These are phyloP conservation scores for Osmozyma mogii DNA, from an alignment of 805 yeast genomes.

Conservation along the genomic window DNA sequence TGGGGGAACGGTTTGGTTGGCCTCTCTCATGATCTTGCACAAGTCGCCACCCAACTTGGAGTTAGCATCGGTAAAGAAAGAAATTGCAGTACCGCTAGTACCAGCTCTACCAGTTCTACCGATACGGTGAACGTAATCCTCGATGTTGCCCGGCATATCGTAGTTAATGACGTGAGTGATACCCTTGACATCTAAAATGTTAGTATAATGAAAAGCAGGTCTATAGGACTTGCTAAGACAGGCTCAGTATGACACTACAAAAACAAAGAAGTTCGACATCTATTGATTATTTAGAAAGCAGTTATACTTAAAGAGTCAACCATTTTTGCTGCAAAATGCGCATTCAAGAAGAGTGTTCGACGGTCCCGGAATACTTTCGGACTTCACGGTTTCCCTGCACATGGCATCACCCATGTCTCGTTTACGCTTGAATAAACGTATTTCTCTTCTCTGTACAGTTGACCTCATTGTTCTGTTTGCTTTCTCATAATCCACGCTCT, in stretches of 20 bases:
- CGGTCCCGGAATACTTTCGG: no score
- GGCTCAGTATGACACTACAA: no score
- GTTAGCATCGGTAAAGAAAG: slow-evolving; percentile 86
- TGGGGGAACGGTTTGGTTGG: slow-evolving; percentile 83
- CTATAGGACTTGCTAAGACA: no score
- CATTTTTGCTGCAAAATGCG: no score
- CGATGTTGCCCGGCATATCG: slow-evolving; percentile 97
- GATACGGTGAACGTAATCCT: slow-evolving; percentile 97
- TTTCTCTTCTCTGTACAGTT: no score
- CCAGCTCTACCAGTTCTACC: slow-evolving; percentile 99
- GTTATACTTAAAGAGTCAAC: no score
- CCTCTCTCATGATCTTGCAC: slow-evolving; percentile 87
- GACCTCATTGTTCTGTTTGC: no score
- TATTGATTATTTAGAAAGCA: slow-evolving; percentile 14
- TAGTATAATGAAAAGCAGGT: no score
- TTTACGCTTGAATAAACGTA: no score
- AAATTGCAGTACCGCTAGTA: slow-evolving; percentile 88
- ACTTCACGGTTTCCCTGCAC: no score
- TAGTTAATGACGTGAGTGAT: slow-evolving; percentile 87
- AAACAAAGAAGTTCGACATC: slow-evolving; percentile 14
- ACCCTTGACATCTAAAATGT: slow-evolving; percentile 89
- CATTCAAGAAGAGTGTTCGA: no score
- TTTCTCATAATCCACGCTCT: slow-evolving; percentile 5
- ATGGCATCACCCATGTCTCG: no score
- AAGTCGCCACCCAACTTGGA: slow-evolving; percentile 84